Evolutionary conservation across 305 asterid species (phyloP).

Genomic region (Euphrasia arctica): DNA sequence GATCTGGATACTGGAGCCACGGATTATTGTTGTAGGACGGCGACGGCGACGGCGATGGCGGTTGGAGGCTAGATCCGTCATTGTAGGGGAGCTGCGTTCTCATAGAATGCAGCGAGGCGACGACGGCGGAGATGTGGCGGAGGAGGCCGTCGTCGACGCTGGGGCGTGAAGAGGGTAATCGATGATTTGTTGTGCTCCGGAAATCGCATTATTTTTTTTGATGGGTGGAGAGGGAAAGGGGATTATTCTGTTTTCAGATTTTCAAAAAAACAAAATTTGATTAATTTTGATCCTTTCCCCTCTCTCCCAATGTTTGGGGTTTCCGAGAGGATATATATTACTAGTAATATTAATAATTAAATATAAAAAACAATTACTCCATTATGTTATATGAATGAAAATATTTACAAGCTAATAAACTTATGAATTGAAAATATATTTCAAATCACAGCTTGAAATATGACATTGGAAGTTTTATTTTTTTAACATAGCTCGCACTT

Average conservation of each 20-base stretch:
- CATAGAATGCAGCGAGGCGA: conserved; percentile 33
- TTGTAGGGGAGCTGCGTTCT: conserved; percentile 34
- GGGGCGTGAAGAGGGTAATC: conserved; percentile 17
- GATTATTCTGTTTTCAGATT: not conserved
- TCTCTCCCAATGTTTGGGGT: not conserved
- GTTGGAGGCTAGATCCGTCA: not conserved
- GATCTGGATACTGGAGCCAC: not conserved
- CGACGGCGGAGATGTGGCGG: conserved; percentile 14
- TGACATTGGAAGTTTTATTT: too few species aligned
- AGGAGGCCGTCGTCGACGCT: conserved; percentile 31
- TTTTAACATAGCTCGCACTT: too few species aligned
- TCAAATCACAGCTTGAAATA: too few species aligned
- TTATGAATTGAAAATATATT: too few species aligned
- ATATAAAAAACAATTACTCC: too few species aligned
- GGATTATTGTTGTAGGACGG: not conserved
- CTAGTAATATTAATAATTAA: too few species aligned
- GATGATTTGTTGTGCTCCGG: conserved; percentile 18
- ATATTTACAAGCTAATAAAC: too few species aligned
- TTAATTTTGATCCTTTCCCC: not conserved
- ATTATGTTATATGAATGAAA: too few species aligned
- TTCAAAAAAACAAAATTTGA: too few species aligned
- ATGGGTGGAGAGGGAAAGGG: conserved; percentile 8
- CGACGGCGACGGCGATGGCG: conserved; percentile 19
- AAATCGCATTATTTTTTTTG: conserved; percentile 48
- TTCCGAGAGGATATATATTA: too few species aligned